These are phyloP conservation scores for Neurospora cerealis DNA, from an alignment of 495 filamentous ascomycete species.

Conservation along the genomic window DNA sequence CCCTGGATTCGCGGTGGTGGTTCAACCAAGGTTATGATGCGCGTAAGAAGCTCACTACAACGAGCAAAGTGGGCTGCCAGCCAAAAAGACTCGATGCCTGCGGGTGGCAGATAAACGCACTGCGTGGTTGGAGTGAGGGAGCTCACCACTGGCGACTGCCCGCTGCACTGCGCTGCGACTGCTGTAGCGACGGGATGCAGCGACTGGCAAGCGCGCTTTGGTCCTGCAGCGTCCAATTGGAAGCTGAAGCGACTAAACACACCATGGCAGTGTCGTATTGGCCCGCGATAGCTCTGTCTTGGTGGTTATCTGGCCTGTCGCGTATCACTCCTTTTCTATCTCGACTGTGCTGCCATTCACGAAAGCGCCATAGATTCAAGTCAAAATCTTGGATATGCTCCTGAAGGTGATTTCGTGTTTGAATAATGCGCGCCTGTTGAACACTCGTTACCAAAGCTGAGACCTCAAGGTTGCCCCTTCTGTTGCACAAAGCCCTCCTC, in stretches of 20 bases:
- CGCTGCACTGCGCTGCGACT: not conserved
- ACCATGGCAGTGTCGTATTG: not conserved
- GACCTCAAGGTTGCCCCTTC: not conserved
- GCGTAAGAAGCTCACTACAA: not conserved
- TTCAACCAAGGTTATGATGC: not conserved
- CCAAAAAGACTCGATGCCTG: not conserved
- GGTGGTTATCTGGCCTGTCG: not conserved
- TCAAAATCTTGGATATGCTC: not conserved
- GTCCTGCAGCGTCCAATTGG: not conserved
- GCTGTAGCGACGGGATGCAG: not conserved
- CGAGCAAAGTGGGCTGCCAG: not conserved
- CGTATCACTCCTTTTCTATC: not conserved
- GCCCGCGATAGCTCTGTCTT: not conserved
- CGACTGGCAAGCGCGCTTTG: not conserved
- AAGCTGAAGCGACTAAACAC: not conserved
- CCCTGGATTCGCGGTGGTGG: not conserved
- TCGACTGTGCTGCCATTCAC: not conserved
- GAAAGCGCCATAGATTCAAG: not conserved
- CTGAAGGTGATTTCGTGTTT: not conserved
- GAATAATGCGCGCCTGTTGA: too few relatives aligned
- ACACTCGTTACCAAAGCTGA: not conserved
- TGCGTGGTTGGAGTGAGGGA: not conserved
- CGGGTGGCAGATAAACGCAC: not conserved
- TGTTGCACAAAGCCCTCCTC: not conserved
- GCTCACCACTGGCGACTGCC: not conserved